Evolutionary conservation across 208 protist species (phyloP), one percentile per base, ranked within the genome.

Genomic region (Acanthamoeba royreba): DNA sequence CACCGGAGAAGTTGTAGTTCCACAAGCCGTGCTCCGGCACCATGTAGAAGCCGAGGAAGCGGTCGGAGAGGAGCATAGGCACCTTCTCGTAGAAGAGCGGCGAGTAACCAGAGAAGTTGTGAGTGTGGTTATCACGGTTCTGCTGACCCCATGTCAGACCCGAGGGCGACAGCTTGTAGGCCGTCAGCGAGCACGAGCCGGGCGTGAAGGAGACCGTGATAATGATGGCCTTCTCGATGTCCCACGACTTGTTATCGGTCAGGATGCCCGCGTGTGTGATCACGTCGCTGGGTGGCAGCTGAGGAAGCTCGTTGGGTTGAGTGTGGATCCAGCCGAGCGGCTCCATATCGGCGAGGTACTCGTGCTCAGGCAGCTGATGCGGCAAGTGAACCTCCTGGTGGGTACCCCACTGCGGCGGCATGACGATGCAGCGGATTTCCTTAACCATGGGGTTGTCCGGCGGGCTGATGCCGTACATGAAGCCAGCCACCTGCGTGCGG

Each of bases 301-400:
- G 97, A 42, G 96, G 96, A 3, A 98, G 92, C 92, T 99, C 98
- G 52, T 97, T 97, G 66, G 98, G 97, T 96, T 99, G 98, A 17
- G 98, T 99, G 94, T 99, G 98, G 38, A 99, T 97, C 98, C 98
- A 99, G 53, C 98, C 98, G 1, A 99, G 96, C 40, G 98, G 98
- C 93, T 99, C 98, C 40, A 99, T 58, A 43, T 98, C 98, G 46
- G 97, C 69, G 9, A 99, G 95, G 83, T 98, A 97, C 31, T 98
- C 96, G 90, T 99, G 96, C 4, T 99, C 97, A 4, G 98, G 98
- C 35, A 99, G 86, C 46, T 95, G 74, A 58, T 96, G 69, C 33
- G 98, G 98, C 43, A 99, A 93, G 4, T 94, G 96, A 1, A 99
- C 96, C 58, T 63, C 91, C 93, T 98, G 95, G 94, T 98, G 98